Evolutionary conservation across 345 rosid species (phyloP).

Genomic region (Citrus mangshanensis): DNA sequence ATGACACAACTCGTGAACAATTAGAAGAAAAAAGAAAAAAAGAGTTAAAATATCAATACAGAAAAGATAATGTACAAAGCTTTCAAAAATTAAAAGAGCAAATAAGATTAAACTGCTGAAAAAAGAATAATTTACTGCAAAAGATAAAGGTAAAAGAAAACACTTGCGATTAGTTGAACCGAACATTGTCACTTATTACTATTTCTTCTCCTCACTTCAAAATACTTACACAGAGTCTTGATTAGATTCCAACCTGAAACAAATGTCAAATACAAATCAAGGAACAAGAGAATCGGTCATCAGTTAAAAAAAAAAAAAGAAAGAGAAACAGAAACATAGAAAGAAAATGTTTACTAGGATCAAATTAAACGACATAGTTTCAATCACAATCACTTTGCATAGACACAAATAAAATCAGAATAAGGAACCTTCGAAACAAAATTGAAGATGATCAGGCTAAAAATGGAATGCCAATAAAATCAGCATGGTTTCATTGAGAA

Average conservation of each 20-base stretch:
- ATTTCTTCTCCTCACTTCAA: neutral
- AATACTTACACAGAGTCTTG: neutral
- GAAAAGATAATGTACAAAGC: neutral
- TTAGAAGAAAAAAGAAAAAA: neutral
- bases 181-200: constrained; percentile 39
- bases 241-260: constrained; percentile 19
- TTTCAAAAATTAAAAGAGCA: neutral
- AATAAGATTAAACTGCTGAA: neutral
- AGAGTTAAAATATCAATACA: neutral
- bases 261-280: neutral
- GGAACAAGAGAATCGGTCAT: no score
- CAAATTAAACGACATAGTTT: neutral
- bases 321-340: neutral
- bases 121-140: neutral
- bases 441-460: neutral
- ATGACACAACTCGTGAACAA: neutral
- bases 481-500: neutral
- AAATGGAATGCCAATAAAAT: neutral
- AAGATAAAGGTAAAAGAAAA: constrained; percentile 6
- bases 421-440: neutral
- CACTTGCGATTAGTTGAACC: constrained; percentile 55
- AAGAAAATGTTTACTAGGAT: neutral
- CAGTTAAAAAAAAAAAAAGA: no score
- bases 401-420: neutral
- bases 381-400: neutral